These are phyloP conservation scores for Claviceps quebecensis DNA, from an alignment of 2,329 filamentous ascomycete species.

Conservation along the genomic window DNA sequence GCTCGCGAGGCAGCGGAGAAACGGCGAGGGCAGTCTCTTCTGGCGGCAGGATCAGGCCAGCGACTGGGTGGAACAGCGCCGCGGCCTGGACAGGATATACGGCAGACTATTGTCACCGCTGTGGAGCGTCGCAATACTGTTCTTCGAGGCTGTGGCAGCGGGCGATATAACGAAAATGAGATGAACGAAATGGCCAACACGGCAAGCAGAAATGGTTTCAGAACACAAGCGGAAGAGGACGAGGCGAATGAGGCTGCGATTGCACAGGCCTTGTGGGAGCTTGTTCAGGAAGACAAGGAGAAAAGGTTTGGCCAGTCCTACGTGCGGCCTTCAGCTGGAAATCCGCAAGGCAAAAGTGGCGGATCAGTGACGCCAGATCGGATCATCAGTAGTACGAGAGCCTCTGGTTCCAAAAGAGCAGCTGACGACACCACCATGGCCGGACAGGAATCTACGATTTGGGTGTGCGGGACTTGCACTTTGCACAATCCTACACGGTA, in stretches of 20 bases:
- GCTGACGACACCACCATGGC: not conserved
- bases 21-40: constrained; percentile 36
- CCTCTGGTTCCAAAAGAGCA: not conserved
- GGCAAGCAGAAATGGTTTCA: constrained; percentile 59
- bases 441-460: constrained; percentile 16
- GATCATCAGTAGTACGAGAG: constrained; percentile 1
- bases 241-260: constrained; percentile 81
- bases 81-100: constrained; percentile 49
- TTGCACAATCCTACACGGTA: constrained; percentile 38
- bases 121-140: constrained; percentile 53
- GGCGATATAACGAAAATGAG: constrained; percentile 49
- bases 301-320: constrained; percentile 40
- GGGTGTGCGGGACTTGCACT: constrained; percentile 44
- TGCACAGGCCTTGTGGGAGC: constrained; percentile 69
- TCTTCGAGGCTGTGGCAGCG: constrained; percentile 62
- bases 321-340: constrained; percentile 29
- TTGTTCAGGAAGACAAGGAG: constrained; percentile 62
- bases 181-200: constrained; percentile 49
- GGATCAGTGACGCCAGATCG: constrained; percentile 16
- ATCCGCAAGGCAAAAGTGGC: constrained; percentile 11
- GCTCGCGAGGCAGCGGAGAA: constrained; percentile 64
- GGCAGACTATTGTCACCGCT: constrained; percentile 57
- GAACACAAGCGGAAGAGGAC: constrained; percentile 74
- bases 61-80: constrained; percentile 51
- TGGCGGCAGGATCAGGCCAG: constrained; percentile 55